Evolutionary conservation across 768 basidiomycete genomes (phyloP), one percentile per base, ranked within the genome.

Genomic region (Boletus edulis): DNA sequence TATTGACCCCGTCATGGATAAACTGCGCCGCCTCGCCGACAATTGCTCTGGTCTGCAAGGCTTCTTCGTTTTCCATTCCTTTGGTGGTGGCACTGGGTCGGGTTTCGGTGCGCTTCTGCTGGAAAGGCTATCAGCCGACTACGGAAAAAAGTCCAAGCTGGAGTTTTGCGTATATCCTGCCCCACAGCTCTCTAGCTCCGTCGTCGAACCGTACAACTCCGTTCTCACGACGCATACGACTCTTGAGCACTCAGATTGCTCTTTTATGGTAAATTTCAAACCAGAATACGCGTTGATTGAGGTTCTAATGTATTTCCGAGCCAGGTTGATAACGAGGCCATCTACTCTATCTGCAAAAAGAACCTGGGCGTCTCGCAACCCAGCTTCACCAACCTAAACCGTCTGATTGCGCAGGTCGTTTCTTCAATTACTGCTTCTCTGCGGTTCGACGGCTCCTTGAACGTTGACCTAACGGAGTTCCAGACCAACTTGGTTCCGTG

Each of bases 31-130:
- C 63, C 85, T 99, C 59, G 92, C 95, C 49, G 97, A 99, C 76
- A 97, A 97, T 78, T 98, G 96, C 78, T 84, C 86, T 47, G 97
- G 97, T 71, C 86, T 99, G 43, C 97, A 99, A 76, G 97, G 97
- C 67, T 99, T 99, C 86, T 98, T 98, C 70, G 92, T 98, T 69
- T 98, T 98, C 86, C 97, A 98, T 79, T 98, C 97, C 18, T 98
- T 99, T 72, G 97, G 97, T 71, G 97, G 97, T 70, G 97, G 97
- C 74, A 98, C 97, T 70, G 97, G 97, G 67, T 99, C 97, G 58
- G 97, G 97, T 69, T 96, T 99, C 67, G 97, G 97, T 71, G 96
- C 97, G 55, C 89, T 99, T 65, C 82, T 99, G 58, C 85, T 98
- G 57, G 97, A 99, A 77, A 87, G 94, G 55, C 87, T 99, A 63